These are phyloP conservation scores for Melampsora larici-populina DNA, from an alignment of 1,284 basidiomycete species.

Conservation along the genomic window DNA sequence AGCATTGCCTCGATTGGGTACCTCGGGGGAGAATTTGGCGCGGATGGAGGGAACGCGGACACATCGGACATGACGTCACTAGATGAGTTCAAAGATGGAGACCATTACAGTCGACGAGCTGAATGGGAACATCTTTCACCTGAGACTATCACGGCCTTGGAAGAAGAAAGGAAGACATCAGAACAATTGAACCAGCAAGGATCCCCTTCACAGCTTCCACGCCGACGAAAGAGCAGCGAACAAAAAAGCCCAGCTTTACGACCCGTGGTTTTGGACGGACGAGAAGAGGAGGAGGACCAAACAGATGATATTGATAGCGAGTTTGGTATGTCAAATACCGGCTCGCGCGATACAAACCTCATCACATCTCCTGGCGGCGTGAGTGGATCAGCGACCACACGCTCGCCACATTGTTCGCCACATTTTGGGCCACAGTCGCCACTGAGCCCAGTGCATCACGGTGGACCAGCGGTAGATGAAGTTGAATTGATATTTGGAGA, in stretches of 20 bases:
- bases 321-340: not conserved
- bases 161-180: conserved; percentile 37
- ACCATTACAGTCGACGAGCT: conserved; percentile 25
- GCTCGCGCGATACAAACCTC: not conserved
- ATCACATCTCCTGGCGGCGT: not conserved
- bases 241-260: conserved; percentile 41
- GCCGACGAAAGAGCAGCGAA: conserved; percentile 32
- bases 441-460: conserved; percentile 21
- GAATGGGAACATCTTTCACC: conserved; percentile 42
- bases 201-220: conserved; percentile 26
- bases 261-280: conserved; percentile 29
- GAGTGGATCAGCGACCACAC: not conserved
- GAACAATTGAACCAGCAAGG: conserved; percentile 9
- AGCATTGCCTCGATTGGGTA: conserved; percentile 40
- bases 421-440: conserved; percentile 39
- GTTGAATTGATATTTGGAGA: conserved; percentile 42
- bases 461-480: conserved; percentile 41
- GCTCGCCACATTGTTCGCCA: conserved; percentile 15
- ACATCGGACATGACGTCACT: not conserved
- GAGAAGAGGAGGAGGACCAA: conserved; percentile 20
- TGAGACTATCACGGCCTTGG: conserved; percentile 39
- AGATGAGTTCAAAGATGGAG: conserved; percentile 23
- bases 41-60: conserved; percentile 9
- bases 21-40: conserved; percentile 34
- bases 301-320: conserved; percentile 2